A percentile compares a stretch with the other conserved stretches of the same genome.
These are phyloP conservation scores for Poa annua DNA, from an alignment of 176 grass and related monocot species.

Conservation along the genomic window DNA sequence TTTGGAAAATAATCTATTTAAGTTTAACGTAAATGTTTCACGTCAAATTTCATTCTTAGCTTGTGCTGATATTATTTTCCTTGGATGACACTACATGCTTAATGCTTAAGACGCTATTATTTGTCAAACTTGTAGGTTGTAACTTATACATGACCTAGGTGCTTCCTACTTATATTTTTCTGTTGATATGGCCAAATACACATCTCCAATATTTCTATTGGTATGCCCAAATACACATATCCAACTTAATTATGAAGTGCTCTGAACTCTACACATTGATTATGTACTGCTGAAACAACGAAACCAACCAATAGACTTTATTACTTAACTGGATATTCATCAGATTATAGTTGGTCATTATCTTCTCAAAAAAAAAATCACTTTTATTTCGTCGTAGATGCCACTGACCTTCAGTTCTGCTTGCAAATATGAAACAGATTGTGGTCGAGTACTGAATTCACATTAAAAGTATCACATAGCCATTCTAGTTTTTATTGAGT, in stretches of 20 bases:
- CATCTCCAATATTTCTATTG: neutral
- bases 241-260: neutral
- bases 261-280: neutral
- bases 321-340: slow-evolving; percentile 4
- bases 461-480: neutral
- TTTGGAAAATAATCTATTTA: no score
- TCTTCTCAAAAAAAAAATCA: neutral
- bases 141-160: neutral
- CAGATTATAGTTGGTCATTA: neutral
- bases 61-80: neutral
- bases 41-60: neutral
- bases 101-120: neutral
- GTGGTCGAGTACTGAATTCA: neutral
- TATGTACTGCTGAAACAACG: slow-evolving; percentile 7
- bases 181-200: neutral
- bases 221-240: neutral
- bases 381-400: neutral
- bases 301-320: neutral
- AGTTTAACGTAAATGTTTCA: slow-evolving; percentile 17
- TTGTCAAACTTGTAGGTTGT: neutral
- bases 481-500: no score
- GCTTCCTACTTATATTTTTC: neutral
- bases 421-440: neutral
- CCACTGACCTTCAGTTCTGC: neutral
- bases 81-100: neutral